phyloP scores from a whole-genome alignment of 305 asterid genomes.

The Solanum hybrid region DNA sequence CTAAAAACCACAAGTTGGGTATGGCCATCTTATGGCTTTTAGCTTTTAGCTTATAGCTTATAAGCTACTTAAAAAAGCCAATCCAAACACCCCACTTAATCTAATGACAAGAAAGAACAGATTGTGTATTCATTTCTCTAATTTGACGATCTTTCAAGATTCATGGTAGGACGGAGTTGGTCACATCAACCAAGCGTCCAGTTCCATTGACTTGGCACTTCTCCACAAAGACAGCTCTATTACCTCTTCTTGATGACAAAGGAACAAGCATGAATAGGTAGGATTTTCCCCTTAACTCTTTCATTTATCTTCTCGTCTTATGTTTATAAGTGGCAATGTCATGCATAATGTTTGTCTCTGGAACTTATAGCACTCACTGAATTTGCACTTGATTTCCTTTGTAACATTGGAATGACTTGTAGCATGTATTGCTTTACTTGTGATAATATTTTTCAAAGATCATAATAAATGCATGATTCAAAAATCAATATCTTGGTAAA shows the following conservation, averaged over 20 bases:
- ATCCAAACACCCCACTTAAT: background rate
- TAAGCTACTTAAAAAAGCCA: background rate
- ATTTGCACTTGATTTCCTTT: background rate
- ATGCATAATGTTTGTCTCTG: background rate
- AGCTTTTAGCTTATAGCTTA: background rate
- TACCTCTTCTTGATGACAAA: slow-evolving; percentile 87
- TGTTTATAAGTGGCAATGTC: background rate
- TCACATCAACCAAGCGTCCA: slow-evolving; percentile 88
- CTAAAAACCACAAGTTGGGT: background rate
- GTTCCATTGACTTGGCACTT: slow-evolving; percentile 98
- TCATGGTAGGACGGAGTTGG: slow-evolving; percentile 96
- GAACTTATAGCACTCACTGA: background rate
- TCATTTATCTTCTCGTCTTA: background rate
- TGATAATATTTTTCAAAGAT: background rate
- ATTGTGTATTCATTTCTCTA: slow-evolving; percentile 11
- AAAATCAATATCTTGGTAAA: background rate
- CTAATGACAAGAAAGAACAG: background rate
- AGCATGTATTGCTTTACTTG: background rate
- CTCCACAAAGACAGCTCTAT: slow-evolving; percentile 69
- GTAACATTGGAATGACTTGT: background rate
- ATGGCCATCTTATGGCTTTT: background rate
- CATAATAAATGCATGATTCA: background rate
- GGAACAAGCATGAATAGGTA: slow-evolving; percentile 95
- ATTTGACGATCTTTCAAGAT: slow-evolving; percentile 43
- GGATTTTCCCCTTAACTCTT: background rate